Evolutionary conservation across 352 stramenopile species (phyloP).

Genomic region (Phytophthora podocarpi): DNA sequence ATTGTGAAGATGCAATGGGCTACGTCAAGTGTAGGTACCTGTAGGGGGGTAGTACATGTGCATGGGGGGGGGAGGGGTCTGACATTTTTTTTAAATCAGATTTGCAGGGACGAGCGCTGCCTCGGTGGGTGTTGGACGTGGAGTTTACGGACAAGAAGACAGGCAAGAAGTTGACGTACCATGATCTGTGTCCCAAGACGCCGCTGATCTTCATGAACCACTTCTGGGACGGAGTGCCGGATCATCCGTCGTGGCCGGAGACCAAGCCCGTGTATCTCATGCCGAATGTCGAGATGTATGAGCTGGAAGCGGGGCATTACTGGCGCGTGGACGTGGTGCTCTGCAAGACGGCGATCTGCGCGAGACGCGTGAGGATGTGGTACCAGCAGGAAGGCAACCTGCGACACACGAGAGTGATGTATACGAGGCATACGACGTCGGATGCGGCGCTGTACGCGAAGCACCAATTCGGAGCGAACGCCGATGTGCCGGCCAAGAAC

Average conservation of each 20-base stretch:
- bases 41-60: background rate
- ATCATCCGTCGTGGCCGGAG: slow-evolving; percentile 33
- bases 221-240: slow-evolving; percentile 47
- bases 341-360: slow-evolving; percentile 61
- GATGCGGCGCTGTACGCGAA: slow-evolving; percentile 43
- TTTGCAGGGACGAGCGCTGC: slow-evolving; percentile 50
- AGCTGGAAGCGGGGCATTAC: slow-evolving; percentile 49
- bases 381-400: slow-evolving; percentile 60
- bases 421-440: slow-evolving; percentile 51
- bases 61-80: background rate
- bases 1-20: slow-evolving; percentile 76
- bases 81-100: slow-evolving; percentile 22
- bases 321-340: slow-evolving; percentile 53
- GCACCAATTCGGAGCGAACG: slow-evolving; percentile 4
- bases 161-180: slow-evolving; percentile 42
- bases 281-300: slow-evolving; percentile 65
- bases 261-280: slow-evolving; percentile 54
- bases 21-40: slow-evolving; percentile 65
- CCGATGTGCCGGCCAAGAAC: slow-evolving; percentile 26
- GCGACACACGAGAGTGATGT: slow-evolving; percentile 42
- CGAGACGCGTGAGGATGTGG: slow-evolving; percentile 45
- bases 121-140: slow-evolving; percentile 48
- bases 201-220: slow-evolving; percentile 67
- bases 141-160: slow-evolving; percentile 41
- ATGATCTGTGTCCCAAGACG: slow-evolving; percentile 60